phyloP scores from a whole-genome alignment of 306 rosid genomes.

The Fragaria iinumae region DNA sequence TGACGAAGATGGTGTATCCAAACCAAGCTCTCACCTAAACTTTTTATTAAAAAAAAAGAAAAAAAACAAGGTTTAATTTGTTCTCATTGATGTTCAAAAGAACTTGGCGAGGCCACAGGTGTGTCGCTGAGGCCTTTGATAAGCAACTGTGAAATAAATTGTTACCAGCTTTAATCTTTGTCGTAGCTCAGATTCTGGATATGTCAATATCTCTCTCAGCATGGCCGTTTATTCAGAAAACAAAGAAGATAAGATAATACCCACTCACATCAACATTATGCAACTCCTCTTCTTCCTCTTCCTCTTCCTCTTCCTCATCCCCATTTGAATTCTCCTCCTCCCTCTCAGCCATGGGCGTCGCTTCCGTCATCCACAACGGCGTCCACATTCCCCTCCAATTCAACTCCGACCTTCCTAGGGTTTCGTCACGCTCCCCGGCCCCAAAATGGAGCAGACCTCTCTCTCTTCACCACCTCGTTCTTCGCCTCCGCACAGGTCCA shows the following conservation, averaged over 20 bases:
- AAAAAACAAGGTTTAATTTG: too few relatives aligned
- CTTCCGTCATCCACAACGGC: constrained; percentile 55
- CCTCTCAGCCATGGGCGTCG: constrained; percentile 47
- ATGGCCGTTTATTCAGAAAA: not conserved
- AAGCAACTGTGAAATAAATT: not conserved
- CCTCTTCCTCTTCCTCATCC: not conserved
- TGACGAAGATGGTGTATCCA: fast-evolving
- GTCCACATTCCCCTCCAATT: constrained; percentile 38
- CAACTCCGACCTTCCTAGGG: constrained; percentile 20
- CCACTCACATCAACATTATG: not conserved
- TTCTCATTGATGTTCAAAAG: too few relatives aligned
- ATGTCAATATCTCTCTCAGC: not conserved
- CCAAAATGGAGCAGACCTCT: constrained; percentile 35
- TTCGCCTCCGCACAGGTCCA: constrained; percentile 41
- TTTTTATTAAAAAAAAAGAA: too few relatives aligned
- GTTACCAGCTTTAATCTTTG: not conserved
- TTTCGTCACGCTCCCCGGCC: constrained; percentile 31
- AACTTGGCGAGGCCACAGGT: too few relatives aligned
- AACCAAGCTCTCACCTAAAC: too few relatives aligned
- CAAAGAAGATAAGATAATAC: constrained; percentile 8
- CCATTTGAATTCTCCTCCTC: not conserved
- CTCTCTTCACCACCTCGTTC: constrained; percentile 25
- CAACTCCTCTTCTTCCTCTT: not conserved
- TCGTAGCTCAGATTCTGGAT: not conserved
- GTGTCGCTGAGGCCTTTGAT: too few relatives aligned